phyloP scores from a whole-genome alignment of 2,329 filamentous ascomycete genomes.

The Fusarium fujikuroi region DNA sequence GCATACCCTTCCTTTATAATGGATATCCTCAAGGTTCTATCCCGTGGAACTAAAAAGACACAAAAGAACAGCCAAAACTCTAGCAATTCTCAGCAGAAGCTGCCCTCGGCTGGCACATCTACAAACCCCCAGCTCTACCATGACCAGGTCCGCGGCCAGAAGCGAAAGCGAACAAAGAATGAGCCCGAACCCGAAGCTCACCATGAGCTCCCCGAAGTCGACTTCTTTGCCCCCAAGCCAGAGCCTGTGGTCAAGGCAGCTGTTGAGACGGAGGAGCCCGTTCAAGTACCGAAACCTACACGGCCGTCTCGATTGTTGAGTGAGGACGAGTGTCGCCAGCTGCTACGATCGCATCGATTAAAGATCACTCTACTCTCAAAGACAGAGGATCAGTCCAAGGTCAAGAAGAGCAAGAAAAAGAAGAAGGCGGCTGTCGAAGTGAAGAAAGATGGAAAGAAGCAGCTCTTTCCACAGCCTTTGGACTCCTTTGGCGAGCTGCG shows the following conservation, averaged over 20 bases:
- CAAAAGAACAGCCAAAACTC: conserved; percentile 49
- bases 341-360: conserved; percentile 82
- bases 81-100: conserved; percentile 52
- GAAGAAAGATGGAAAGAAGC: conserved; percentile 65
- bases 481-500: conserved; percentile 79
- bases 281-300: conserved; percentile 45
- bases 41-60: conserved; percentile 72
- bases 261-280: conserved; percentile 32
- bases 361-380: conserved; percentile 82
- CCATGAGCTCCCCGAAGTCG: conserved; percentile 58
- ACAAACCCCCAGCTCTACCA: conserved; percentile 77
- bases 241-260: conserved; percentile 49
- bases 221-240: conserved; percentile 68
- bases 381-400: conserved; percentile 53
- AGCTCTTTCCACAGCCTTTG: conserved; percentile 83
- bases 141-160: conserved; percentile 63
- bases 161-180: conserved; percentile 63
- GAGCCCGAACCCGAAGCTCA: conserved; percentile 48
- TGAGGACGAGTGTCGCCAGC: conserved; percentile 76
- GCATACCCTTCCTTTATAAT: conserved; percentile 52
- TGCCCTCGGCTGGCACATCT: conserved; percentile 73
- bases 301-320: conserved; percentile 57
- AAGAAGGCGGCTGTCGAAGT: conserved; percentile 59
- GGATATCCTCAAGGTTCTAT: conserved; percentile 80
- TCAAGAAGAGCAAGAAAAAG: conserved; percentile 68